phyloP scores from a whole-genome alignment of 257 asterid species.

The Hygrophila difformis region DNA sequence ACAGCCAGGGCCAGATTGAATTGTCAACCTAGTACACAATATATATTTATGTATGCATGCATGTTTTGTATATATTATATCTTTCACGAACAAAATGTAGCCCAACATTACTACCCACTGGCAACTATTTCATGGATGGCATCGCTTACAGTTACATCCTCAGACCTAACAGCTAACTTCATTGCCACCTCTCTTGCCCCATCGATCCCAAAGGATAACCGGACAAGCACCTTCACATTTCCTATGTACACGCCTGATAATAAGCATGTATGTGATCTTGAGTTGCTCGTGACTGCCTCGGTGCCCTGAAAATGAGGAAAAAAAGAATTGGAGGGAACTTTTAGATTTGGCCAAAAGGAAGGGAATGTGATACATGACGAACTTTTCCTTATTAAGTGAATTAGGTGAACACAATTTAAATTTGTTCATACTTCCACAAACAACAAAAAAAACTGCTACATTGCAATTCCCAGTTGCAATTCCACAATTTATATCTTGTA shows the following conservation, averaged over 20 bases:
- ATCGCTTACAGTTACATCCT: slow-evolving; percentile 73
- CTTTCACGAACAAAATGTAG: too few species aligned
- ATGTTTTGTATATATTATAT: too few species aligned
- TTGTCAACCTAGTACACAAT: too few species aligned
- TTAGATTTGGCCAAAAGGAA: too few species aligned
- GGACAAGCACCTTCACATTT: slow-evolving; percentile 81
- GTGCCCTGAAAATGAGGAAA: slow-evolving; percentile 67
- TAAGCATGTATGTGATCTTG: slow-evolving; percentile 91
- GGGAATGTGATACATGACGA: too few species aligned
- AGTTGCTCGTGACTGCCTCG: slow-evolving; percentile 69
- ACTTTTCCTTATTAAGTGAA: background rate
- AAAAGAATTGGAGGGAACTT: too few species aligned
- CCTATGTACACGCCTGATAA: slow-evolving; percentile 96
- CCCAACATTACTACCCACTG: slow-evolving; percentile 80
- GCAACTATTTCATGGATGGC: slow-evolving; percentile 95
- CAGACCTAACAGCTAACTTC: slow-evolving; percentile 92
- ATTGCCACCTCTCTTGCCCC: slow-evolving; percentile 86
- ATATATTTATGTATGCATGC: too few species aligned
- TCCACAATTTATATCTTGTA: too few species aligned
- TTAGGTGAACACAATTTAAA: slow-evolving; percentile 35
- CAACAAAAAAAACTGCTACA: too few species aligned
- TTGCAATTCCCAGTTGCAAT: too few species aligned
- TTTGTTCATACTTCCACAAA: slow-evolving; percentile 32
- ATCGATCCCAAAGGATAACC: slow-evolving; percentile 83
- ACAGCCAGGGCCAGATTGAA: too few species aligned